A percentile compares a stretch with the other conserved stretches of the same genome.
Evolutionary conservation across 2,329 filamentous ascomycete species (phyloP).

Genomic region (Xylaria sp.): DNA sequence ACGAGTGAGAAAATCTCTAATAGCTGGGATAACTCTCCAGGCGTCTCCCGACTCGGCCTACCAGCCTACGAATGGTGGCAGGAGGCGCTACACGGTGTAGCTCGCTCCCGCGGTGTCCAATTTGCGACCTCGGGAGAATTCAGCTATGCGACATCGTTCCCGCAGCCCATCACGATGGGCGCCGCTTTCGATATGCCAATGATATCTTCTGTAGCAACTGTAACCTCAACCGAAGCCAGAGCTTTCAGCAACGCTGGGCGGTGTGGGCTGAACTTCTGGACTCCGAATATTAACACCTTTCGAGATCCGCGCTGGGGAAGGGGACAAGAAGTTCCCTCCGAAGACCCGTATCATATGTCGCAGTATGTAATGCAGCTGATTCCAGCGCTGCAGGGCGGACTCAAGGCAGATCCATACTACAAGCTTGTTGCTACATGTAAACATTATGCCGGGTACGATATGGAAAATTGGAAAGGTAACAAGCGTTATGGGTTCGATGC

Average conservation of each 20-base stretch:
- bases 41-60: conserved; percentile 63
- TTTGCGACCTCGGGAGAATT: conserved; percentile 63
- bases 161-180: conserved; percentile 69
- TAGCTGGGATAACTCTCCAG: conserved; percentile 52
- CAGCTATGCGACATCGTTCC: conserved; percentile 71
- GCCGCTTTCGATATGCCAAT: conserved; percentile 73
- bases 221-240: conserved; percentile 69
- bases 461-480: conserved; percentile 59
- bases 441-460: conserved; percentile 67
- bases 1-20: conserved; percentile 65
- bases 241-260: conserved; percentile 71
- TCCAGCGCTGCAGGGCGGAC: conserved; percentile 59
- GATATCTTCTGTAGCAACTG: conserved; percentile 64
- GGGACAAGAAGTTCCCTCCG: conserved; percentile 69
- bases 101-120: conserved; percentile 60
- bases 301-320: conserved; percentile 71
- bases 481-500: conserved; percentile 66
- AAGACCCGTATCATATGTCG: conserved; percentile 62
- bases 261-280: conserved; percentile 69
- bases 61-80: conserved; percentile 68
- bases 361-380: conserved; percentile 65
- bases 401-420: conserved; percentile 42
- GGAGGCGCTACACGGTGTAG: conserved; percentile 68
- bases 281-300: conserved; percentile 74
- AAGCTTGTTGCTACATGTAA: conserved; percentile 67